Evolutionary conservation across 1,284 basidiomycete genomes (phyloP), one percentile per base, ranked within the genome.

Genomic region (Cryptococcus amylolentus): DNA sequence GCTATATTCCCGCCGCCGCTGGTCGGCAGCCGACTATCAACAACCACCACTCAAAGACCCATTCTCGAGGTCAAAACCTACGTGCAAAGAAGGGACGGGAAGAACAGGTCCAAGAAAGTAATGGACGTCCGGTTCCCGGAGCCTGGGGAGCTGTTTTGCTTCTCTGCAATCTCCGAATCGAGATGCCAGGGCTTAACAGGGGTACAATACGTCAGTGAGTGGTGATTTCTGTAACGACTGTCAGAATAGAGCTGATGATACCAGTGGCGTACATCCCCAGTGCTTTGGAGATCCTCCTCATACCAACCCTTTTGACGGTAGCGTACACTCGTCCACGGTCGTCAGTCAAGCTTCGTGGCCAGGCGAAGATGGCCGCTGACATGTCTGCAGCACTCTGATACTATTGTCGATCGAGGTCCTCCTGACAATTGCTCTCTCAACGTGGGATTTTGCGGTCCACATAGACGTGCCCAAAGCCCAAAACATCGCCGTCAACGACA

Each of bases 361-460:
- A 20, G 42, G 12, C 20, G 18, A 20, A 44, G 3, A 44, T 14
- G 18, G 6, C 2, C 7, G n/a, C 42, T 44, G 16, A 44, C 42
- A 20, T 5, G 10, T 26, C 14, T 16, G 28, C 35, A 62, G 60
- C 13, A 55, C 61, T 1, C 27, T 63, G 13, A 44, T 65, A 13
- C 53, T 67, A 20, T 55, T 67, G 8, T 42, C 56, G 1, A 49
- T 60, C 9, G 66, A 65, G 46, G 56, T 65, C 12, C 44, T 58
- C 6, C 18, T 58, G 5, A 41, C 39, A 13, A 40, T 62, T 1
- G 60, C 53, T 37, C 20, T 65, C 4, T 41, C 56, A 9, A 51
- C 52, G 13, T 67, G 66, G 66, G 54, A 62, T 37, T 40, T 67
- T 5, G 49, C 46, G 1, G 43, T 62, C 27, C 41, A 41, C 9